Evolutionary conservation across 2,329 filamentous ascomycete genomes (phyloP).

Genomic region (Colletotrichum echinochloae): DNA sequence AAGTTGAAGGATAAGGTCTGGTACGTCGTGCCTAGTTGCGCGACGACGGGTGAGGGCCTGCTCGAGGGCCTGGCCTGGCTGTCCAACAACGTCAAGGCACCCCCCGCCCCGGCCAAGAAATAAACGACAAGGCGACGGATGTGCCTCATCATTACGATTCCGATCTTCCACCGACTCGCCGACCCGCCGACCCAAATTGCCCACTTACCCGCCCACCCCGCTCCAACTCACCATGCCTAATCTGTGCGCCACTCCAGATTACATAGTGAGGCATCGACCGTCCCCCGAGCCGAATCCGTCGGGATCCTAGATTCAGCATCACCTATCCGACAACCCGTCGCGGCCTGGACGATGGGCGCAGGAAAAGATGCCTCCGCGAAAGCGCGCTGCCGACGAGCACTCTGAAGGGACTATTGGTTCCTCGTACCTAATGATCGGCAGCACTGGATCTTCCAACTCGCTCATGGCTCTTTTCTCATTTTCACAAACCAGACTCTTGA

Average conservation of each 20-base stretch:
- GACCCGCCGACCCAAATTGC: background rate
- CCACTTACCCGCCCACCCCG: background rate
- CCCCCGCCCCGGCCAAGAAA: slow-evolving; percentile 66
- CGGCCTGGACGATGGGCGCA: slow-evolving; percentile 8
- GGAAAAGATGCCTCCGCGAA: slow-evolving; percentile 22
- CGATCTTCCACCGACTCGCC: slow-evolving; percentile 18
- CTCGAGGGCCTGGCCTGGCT: slow-evolving; percentile 86
- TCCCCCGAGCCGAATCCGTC: slow-evolving; percentile 9
- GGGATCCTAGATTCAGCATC: background rate
- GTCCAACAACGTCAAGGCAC: slow-evolving; percentile 84
- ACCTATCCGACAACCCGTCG: background rate
- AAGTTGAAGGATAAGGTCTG: slow-evolving; percentile 86
- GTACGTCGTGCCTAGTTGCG: slow-evolving; percentile 87
- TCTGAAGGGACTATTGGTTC: background rate
- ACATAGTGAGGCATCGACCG: slow-evolving; percentile 18
- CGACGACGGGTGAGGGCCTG: slow-evolving; percentile 83
- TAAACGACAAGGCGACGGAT: slow-evolving; percentile 48
- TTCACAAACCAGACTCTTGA: slow-evolving; percentile 14
- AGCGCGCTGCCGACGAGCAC: slow-evolving; percentile 6
- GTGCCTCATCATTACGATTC: slow-evolving; percentile 10
- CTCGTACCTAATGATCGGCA: slow-evolving; percentile 7
- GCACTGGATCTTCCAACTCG: slow-evolving; percentile 1
- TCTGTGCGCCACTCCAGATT: slow-evolving; percentile 8
- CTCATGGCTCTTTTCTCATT: slow-evolving; percentile 17
- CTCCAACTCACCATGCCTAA: slow-evolving; percentile 11